These are phyloP conservation scores for Erigeron philadelphicus DNA, from an alignment of 140 eudicot species.

Conservation along the genomic window DNA sequence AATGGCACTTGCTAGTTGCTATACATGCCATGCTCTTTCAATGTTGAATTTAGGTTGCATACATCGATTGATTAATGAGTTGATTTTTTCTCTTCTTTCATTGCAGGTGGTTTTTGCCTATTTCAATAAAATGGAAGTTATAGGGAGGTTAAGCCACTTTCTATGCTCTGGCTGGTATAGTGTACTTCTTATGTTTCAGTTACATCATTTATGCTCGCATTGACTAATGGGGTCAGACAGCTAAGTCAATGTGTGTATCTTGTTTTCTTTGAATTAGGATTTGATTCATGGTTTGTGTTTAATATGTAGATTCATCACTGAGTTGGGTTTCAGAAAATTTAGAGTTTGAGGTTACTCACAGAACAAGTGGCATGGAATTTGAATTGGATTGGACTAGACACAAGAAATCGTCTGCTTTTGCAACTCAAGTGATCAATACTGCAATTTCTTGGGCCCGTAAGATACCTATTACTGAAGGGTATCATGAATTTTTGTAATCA, in stretches of 20 bases:
- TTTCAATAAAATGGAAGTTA: constrained; percentile 44
- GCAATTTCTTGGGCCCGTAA: constrained; percentile 67
- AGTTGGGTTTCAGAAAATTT: constrained; percentile 19
- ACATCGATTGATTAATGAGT: neutral
- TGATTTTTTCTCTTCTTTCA: neutral
- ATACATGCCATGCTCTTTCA: neutral
- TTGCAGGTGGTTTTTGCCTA: constrained; percentile 31
- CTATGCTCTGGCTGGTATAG: constrained; percentile 60
- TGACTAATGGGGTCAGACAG: constrained; percentile 21
- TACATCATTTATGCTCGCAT: neutral
- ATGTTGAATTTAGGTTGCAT: constrained; percentile 16
- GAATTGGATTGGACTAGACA: constrained; percentile 58
- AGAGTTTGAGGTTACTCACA: constrained; percentile 22
- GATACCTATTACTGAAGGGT: constrained; percentile 67
- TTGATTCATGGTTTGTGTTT: neutral
- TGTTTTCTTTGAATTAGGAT: neutral
- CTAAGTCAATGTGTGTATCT: constrained; percentile 21
- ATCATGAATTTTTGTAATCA: constrained; percentile 66
- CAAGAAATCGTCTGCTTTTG: constrained; percentile 47
- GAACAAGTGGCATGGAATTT: constrained; percentile 70
- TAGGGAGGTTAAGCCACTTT: constrained; percentile 53
- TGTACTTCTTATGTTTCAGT: neutral
- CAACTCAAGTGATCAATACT: constrained; percentile 52
- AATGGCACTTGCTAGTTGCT: constrained; percentile 7
- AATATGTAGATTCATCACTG: constrained; percentile 47